Evolutionary conservation across 2,329 filamentous ascomycete species (phyloP).

Genomic region (Tolypocladium ovalisporum): DNA sequence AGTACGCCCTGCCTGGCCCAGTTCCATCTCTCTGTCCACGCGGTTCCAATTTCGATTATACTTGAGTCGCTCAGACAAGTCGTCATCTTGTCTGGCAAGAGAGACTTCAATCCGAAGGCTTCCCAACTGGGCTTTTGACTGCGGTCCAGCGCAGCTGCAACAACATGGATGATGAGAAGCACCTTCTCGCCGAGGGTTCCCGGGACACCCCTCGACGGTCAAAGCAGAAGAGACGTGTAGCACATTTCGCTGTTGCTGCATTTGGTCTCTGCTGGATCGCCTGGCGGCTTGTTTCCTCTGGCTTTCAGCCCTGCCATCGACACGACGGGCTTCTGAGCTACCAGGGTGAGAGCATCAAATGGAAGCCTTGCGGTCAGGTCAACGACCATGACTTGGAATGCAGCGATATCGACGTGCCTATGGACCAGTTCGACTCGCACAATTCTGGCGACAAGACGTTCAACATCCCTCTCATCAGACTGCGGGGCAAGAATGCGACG

Average conservation of each 20-base stretch:
- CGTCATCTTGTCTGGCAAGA: background rate
- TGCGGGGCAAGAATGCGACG: slow-evolving; percentile 30
- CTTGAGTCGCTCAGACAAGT: no score
- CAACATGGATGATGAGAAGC: background rate
- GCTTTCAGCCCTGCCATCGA: background rate
- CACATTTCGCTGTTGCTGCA: background rate
- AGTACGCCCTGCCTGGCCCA: background rate
- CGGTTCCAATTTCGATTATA: no score
- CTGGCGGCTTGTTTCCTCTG: background rate
- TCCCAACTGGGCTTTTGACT: background rate
- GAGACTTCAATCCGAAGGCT: background rate
- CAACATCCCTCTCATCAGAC: slow-evolving; percentile 31
- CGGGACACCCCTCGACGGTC: background rate
- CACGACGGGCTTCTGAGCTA: slow-evolving; percentile 9
- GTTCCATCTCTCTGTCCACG: background rate
- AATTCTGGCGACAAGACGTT: slow-evolving; percentile 26
- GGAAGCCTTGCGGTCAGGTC: slow-evolving; percentile 27
- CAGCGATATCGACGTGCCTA: slow-evolving; percentile 30
- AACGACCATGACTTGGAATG: slow-evolving; percentile 28
- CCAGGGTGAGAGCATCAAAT: slow-evolving; percentile 23
- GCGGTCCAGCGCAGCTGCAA: background rate
- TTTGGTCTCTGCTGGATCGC: background rate
- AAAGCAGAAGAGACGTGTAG: background rate
- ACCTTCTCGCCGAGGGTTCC: background rate
- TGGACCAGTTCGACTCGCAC: slow-evolving; percentile 30